Evolutionary conservation across 1,139 yeast species (phyloP).

Genomic region (Nadsonia commutata): DNA sequence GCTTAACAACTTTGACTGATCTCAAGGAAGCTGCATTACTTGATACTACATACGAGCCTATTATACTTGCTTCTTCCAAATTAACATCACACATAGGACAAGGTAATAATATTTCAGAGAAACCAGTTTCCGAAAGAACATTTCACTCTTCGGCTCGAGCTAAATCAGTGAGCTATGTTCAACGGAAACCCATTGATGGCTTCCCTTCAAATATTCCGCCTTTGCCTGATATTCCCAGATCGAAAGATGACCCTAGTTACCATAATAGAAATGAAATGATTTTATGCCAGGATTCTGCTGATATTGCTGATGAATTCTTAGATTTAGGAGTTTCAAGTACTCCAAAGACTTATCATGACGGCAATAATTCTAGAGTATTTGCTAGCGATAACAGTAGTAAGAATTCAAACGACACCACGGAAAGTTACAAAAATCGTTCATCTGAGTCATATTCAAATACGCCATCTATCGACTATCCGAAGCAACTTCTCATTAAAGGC

Average conservation of each 20-base stretch:
- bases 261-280: no score
- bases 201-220: slow-evolving; percentile 11
- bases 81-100: no score
- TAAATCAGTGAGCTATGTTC: slow-evolving; percentile 69
- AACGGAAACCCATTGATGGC: slow-evolving; percentile 41
- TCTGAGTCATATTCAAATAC: slow-evolving; percentile 26
- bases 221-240: neutral
- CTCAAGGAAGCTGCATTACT: neutral
- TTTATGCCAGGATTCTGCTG: slow-evolving; percentile 34
- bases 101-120: no score
- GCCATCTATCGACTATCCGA: slow-evolving; percentile 92
- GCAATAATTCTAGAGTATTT: neutral
- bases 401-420: slow-evolving; percentile 1
- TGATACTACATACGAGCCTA: neutral
- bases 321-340: slow-evolving; percentile 48
- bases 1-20: neutral
- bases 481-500: slow-evolving; percentile 82
- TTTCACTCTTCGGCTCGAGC: slow-evolving; percentile 83
- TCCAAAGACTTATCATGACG: slow-evolving; percentile 9
- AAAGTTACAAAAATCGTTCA: neutral
- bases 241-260: no score
- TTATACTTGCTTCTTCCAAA: no score
- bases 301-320: slow-evolving; percentile 43
- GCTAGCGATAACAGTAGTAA: neutral
- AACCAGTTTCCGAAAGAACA: slow-evolving; percentile 17